Percentiles rank a stretch among this genome's conserved stretches.
phyloP scores from a whole-genome alignment of 2,329 filamentous ascomycete genomes.

The Tricladium varicosporioides region DNA sequence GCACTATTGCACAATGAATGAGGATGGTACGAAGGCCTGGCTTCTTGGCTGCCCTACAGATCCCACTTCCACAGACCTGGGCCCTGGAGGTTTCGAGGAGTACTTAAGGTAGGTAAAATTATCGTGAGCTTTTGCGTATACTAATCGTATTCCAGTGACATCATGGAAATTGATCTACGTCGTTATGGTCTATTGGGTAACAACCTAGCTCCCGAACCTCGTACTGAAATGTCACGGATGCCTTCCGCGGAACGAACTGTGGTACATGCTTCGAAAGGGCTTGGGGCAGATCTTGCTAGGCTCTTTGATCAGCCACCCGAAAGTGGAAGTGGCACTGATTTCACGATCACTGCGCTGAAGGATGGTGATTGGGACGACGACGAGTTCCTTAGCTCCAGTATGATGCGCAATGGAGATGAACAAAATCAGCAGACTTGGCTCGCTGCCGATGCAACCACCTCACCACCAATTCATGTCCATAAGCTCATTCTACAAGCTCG shows the following conservation, averaged over 20 bases:
- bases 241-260: constrained; percentile 43
- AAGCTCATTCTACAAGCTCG: constrained; percentile 90
- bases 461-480: constrained; percentile 88
- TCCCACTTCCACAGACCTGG: constrained; percentile 60
- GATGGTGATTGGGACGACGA: constrained; percentile 70
- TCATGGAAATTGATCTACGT: constrained; percentile 89
- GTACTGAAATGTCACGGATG: constrained; percentile 47
- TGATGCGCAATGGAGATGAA: constrained; percentile 44
- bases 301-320: constrained; percentile 88
- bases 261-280: constrained; percentile 60
- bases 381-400: constrained; percentile 48
- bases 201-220: constrained; percentile 58
- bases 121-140: background rate
- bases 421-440: constrained; percentile 49
- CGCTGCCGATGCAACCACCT: constrained; percentile 62
- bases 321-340: constrained; percentile 82
- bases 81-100: constrained; percentile 75
- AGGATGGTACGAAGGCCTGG: constrained; percentile 95
- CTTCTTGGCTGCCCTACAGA: constrained; percentile 89
- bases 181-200: constrained; percentile 90
- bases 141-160: constrained; percentile 49
- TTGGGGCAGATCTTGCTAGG: constrained; percentile 81
- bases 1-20: constrained; percentile 97
- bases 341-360: constrained; percentile 84
- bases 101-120: constrained; percentile 60